Evolutionary conservation across 148 eudicot genomes (phyloP).

Genomic region (Cornus kousa): DNA sequence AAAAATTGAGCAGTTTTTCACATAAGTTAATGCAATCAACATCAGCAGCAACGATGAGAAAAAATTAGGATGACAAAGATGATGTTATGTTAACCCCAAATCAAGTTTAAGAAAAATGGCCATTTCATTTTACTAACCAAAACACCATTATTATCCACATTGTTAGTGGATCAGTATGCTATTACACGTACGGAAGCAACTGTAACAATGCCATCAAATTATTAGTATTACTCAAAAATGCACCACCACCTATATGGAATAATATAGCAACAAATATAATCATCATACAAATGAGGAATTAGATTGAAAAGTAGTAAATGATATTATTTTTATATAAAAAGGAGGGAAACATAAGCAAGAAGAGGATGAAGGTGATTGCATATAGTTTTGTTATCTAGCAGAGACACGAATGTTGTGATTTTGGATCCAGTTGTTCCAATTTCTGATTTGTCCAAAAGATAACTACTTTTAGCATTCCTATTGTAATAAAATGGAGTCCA

Average conservation of each 20-base stretch:
- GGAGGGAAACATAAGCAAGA: too few relatives aligned
- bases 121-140: slow-evolving; percentile 10
- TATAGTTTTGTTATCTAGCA: too few relatives aligned
- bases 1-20: too few relatives aligned
- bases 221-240: slow-evolving; percentile 16
- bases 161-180: slow-evolving; percentile 32
- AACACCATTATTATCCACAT: slow-evolving; percentile 29
- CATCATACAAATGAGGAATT: slow-evolving; percentile 4
- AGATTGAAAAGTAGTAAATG: not conserved
- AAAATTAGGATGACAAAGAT: slow-evolving; percentile 1
- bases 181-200: slow-evolving; percentile 25
- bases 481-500: too few relatives aligned
- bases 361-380: not conserved
- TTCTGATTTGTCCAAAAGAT: not conserved
- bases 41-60: not conserved
- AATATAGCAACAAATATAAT: not conserved
- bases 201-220: slow-evolving; percentile 18
- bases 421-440: not conserved
- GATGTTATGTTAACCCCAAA: not conserved
- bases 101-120: not conserved
- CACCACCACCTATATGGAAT: slow-evolving; percentile 8
- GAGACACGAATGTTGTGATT: not conserved
- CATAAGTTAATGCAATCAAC: not conserved
- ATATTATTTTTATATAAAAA: not conserved
- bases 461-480: too few relatives aligned